Percentiles rank a stretch among this genome's conserved stretches.
phyloP scores from a whole-genome alignment of 805 yeast species.

The Candida stauntonica region DNA sequence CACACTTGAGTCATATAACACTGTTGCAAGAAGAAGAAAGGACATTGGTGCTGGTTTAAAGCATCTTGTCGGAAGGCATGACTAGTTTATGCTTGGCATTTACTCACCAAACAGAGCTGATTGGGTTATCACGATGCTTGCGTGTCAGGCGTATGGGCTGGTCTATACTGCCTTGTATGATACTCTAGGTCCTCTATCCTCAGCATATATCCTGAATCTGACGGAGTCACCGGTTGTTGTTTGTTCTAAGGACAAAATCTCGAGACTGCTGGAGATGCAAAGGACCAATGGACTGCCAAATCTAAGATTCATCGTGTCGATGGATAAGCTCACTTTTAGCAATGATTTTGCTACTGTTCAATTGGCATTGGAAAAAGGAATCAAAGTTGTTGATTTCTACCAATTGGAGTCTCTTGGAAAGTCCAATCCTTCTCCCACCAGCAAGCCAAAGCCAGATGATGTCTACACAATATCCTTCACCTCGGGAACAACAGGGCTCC shows the following conservation, averaged over 20 bases:
- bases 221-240: constrained; percentile 51
- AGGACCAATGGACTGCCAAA: constrained; percentile 22
- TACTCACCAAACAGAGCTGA: constrained; percentile 47
- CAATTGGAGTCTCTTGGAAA: constrained; percentile 33
- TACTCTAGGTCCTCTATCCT: constrained; percentile 44
- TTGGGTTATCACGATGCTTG: constrained; percentile 57
- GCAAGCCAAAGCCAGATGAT: constrained; percentile 34
- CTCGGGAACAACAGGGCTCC: constrained; percentile 61
- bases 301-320: constrained; percentile 42
- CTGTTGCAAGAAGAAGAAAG: too few species aligned
- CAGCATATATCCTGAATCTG: constrained; percentile 47
- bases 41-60: constrained; percentile 42
- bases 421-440: constrained; percentile 32
- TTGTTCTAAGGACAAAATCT: constrained; percentile 42
- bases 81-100: constrained; percentile 39
- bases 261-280: constrained; percentile 38
- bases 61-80: constrained; percentile 14
- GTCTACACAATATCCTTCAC: constrained; percentile 55
- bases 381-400: constrained; percentile 34
- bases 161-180: constrained; percentile 40
- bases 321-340: constrained; percentile 37
- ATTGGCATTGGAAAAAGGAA: constrained; percentile 19
- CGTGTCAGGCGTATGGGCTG: constrained; percentile 46
- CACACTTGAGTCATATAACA: too few species aligned
- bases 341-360: constrained; percentile 24